Evolutionary conservation across 1,284 basidiomycete species (phyloP).

Genomic region (Ustilago sp.): DNA sequence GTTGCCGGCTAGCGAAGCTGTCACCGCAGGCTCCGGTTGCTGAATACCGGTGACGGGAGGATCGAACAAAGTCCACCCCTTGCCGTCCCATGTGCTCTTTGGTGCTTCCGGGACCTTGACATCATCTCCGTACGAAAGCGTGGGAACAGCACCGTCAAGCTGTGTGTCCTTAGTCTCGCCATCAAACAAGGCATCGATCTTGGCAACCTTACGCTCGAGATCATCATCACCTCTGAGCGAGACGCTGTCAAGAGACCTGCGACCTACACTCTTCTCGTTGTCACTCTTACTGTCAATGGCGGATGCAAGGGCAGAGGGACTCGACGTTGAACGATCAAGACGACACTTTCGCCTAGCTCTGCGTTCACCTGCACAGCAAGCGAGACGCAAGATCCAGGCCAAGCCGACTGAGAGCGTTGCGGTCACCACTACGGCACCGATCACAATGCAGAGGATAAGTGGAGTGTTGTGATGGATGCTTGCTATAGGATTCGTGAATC

Average conservation of each 20-base stretch:
- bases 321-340: slow-evolving; percentile 33
- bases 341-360: slow-evolving; percentile 24
- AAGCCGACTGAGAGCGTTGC: slow-evolving; percentile 43
- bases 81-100: slow-evolving; percentile 39
- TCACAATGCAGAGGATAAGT: slow-evolving; percentile 46
- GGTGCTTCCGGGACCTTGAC: slow-evolving; percentile 9
- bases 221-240: slow-evolving; percentile 31
- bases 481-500: slow-evolving; percentile 18
- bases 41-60: slow-evolving; percentile 26
- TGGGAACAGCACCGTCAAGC: slow-evolving; percentile 12
- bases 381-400: slow-evolving; percentile 47
- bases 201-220: slow-evolving; percentile 30
- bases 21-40: slow-evolving; percentile 21
- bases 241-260: slow-evolving; percentile 32
- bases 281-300: neutral
- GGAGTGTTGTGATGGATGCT: slow-evolving; percentile 46
- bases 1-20: neutral
- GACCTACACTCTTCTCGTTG: slow-evolving; percentile 3
- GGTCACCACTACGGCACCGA: slow-evolving; percentile 44
- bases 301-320: slow-evolving; percentile 14
- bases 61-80: slow-evolving; percentile 46
- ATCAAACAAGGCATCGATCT: slow-evolving; percentile 24
- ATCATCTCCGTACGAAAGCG: slow-evolving; percentile 17
- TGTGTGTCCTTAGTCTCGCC: neutral
- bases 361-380: slow-evolving; percentile 35